Evolutionary conservation across 768 basidiomycete genomes (phyloP).

Genomic region (Tylopilus rubrobrunneus): DNA sequence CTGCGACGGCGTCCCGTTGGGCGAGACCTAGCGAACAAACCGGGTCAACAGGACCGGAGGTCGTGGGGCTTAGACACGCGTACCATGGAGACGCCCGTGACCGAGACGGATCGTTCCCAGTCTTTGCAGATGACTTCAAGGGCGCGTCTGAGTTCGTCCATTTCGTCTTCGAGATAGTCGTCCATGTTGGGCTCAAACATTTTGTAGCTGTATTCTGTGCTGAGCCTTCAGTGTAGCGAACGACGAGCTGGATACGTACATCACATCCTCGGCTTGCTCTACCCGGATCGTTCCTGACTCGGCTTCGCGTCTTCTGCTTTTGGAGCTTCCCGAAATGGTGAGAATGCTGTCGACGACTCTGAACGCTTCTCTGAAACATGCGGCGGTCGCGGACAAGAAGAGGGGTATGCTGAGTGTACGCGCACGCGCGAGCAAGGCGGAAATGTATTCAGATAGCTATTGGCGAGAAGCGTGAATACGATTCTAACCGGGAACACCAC

Average conservation of each 20-base stretch:
- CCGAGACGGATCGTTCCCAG: conserved; percentile 63
- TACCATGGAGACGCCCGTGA: conserved; percentile 34
- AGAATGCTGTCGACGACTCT: conserved; percentile 77
- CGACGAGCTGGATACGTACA: conserved; percentile 47
- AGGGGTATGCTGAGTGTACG: conserved; percentile 66
- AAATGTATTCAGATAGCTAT: conserved; percentile 85
- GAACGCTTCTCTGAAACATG: conserved; percentile 86
- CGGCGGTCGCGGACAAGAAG: conserved; percentile 84
- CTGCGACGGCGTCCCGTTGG: background rate
- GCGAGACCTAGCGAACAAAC: conserved; percentile 8
- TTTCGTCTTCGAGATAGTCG: conserved; percentile 94
- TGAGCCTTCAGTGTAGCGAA: conserved; percentile 4
- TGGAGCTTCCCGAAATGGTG: conserved; percentile 39
- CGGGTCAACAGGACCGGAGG: background rate
- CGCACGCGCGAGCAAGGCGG: conserved; percentile 70
- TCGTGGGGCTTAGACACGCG: background rate
- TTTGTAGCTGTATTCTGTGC: conserved; percentile 54
- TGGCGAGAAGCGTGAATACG: background rate
- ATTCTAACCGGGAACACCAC: background rate
- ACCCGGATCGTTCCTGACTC: conserved; percentile 34
- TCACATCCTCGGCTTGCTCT: conserved; percentile 72
- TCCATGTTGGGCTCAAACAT: conserved; percentile 99
- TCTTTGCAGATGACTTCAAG: conserved; percentile 72
- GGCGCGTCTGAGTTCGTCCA: conserved; percentile 70
- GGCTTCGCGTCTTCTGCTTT: conserved; percentile 1